Evolutionary conservation across 1,139 yeast genomes (phyloP).

Genomic region (Pichia terricola): DNA sequence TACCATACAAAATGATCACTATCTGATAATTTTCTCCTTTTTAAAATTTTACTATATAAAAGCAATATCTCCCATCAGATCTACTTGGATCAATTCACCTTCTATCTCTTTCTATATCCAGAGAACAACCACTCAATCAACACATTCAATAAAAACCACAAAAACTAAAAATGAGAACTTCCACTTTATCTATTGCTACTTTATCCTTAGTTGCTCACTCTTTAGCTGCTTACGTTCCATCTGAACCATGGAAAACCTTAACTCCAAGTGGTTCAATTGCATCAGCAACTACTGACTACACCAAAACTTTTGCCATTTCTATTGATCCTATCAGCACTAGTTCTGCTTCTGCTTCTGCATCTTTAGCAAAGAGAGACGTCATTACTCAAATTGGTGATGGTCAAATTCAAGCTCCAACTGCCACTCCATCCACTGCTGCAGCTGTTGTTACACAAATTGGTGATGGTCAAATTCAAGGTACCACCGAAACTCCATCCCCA

Average conservation of each 20-base stretch:
- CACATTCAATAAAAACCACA: no score
- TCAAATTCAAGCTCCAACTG: conserved; percentile 42
- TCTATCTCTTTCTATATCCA: no score
- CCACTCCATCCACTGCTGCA: conserved; percentile 21
- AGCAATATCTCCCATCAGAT: no score
- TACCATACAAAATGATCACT: no score
- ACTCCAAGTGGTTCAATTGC: conserved; percentile 50
- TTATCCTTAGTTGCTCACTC: conserved; percentile 35
- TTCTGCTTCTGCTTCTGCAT: conserved; percentile 21
- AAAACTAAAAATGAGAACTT: conserved; percentile 10
- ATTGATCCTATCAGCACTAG: conserved; percentile 42
- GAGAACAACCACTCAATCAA: no score
- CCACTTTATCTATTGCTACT: conserved; percentile 13
- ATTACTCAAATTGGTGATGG: conserved; percentile 41
- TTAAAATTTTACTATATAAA: no score
- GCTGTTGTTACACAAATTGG: conserved; percentile 40
- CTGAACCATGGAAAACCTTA: conserved; percentile 67
- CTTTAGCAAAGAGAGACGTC: conserved; percentile 23
- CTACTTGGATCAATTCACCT: no score
- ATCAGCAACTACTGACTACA: conserved; percentile 56
- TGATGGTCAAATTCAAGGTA: conserved; percentile 58
- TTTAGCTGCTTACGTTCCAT: conserved; percentile 57
- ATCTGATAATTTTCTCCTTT: no score
- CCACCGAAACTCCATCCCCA: conserved; percentile 22
- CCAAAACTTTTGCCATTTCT: conserved; percentile 60